Evolutionary conservation across 2,329 filamentous ascomycete genomes (phyloP).

Genomic region (Epichloe baconii): DNA sequence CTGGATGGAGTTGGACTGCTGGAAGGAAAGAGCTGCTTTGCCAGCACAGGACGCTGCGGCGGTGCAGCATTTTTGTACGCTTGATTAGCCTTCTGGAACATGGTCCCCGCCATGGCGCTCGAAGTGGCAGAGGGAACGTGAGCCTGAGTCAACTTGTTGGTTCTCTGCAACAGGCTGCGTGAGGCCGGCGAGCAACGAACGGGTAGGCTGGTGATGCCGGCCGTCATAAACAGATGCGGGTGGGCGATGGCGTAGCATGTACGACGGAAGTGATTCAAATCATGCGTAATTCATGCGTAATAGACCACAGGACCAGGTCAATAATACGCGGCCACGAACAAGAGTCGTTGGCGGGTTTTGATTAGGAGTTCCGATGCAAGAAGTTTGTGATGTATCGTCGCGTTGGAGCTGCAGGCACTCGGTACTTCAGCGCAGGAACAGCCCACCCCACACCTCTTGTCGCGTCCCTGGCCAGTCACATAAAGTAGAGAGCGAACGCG

Average conservation of each 20-base stretch:
- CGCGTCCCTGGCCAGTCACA: background rate
- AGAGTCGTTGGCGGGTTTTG: background rate
- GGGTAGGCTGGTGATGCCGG: constrained; percentile 17
- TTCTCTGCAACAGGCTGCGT: constrained; percentile 14
- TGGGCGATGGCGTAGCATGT: background rate
- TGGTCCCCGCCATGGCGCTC: constrained; percentile 1
- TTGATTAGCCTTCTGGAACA: constrained; percentile 9
- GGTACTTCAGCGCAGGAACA: background rate
- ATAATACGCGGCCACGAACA: background rate
- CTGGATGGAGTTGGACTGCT: constrained; percentile 35
- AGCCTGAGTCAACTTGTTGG: constrained; percentile 14
- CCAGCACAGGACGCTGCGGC: constrained; percentile 22
- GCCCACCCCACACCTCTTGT: background rate
- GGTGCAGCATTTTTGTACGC: constrained; percentile 16
- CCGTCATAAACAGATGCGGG: constrained; percentile 21
- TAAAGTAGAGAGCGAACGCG: background rate
- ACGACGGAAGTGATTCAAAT: background rate
- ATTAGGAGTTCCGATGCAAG: background rate
- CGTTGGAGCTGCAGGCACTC: background rate
- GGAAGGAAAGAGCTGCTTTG: constrained; percentile 43
- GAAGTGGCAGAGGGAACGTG: constrained; percentile 8
- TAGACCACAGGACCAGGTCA: background rate
- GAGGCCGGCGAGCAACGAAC: constrained; percentile 25
- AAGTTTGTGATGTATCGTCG: background rate
- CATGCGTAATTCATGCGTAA: background rate